These are phyloP conservation scores for Neurospora hispaniola DNA, from an alignment of 495 filamentous ascomycete genomes.

Conservation along the genomic window DNA sequence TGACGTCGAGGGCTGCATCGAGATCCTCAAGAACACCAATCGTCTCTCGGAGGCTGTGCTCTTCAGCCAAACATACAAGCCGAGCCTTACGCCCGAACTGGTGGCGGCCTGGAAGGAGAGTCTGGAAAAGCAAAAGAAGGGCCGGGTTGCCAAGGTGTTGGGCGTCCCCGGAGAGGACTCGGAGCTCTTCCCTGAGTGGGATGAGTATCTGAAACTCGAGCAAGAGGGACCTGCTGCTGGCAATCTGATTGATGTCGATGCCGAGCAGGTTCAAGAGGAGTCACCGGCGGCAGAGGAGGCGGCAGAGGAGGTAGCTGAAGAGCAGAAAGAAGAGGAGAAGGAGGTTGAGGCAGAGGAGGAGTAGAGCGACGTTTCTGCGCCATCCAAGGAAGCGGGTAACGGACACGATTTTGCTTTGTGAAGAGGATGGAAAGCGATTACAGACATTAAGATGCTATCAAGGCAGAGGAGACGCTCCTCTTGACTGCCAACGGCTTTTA, in stretches of 20 bases:
- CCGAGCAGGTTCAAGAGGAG: conserved; percentile 15
- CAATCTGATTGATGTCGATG: conserved; percentile 32
- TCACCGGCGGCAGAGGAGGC: conserved; percentile 1
- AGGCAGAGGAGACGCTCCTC: neutral
- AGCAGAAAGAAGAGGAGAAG: conserved; percentile 8
- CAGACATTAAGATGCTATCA: neutral
- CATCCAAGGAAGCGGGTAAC: neutral
- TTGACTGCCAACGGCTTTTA: neutral
- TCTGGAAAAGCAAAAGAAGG: conserved; percentile 71
- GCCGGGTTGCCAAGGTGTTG: conserved; percentile 68
- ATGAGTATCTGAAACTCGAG: conserved; percentile 76
- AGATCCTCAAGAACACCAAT: conserved; percentile 66
- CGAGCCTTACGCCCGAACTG: conserved; percentile 57
- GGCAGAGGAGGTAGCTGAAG: conserved; percentile 3
- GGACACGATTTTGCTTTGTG: neutral
- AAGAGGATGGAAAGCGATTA: conserved; percentile 4
- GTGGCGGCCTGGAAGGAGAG: conserved; percentile 69
- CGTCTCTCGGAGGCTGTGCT: conserved; percentile 77
- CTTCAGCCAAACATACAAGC: conserved; percentile 91
- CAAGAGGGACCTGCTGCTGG: conserved; percentile 46
- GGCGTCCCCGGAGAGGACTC: conserved; percentile 80
- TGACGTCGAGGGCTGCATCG: conserved; percentile 71
- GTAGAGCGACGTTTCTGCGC: neutral
- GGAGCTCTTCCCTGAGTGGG: conserved; percentile 93
- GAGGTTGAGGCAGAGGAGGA: conserved; percentile 7